Conservation (phyloP, 192 early-diverging fungal species). For the Pilobolus umbonatus region DNA sequence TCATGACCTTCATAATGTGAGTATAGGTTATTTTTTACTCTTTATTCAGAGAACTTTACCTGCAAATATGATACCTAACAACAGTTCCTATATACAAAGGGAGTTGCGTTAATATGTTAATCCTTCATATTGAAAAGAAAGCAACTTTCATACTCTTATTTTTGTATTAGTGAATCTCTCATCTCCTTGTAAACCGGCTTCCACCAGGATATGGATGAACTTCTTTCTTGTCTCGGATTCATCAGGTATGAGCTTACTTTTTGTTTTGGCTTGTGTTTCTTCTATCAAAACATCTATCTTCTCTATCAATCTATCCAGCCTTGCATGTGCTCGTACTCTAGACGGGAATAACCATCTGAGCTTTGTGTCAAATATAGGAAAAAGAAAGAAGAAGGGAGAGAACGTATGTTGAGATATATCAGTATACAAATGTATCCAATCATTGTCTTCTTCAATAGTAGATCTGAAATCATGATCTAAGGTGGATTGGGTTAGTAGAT, state of each 20-base stretch:
- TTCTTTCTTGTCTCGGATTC: too few species aligned
- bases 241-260: background rate
- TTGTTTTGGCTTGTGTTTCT: background rate
- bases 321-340: background rate
- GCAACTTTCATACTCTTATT: too few species aligned
- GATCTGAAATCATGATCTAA: conserved; percentile 48
- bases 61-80: too few species aligned
- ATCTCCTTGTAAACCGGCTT: conserved; percentile 21
- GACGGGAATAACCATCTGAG: background rate
- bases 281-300: conserved; percentile 13
- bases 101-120: too few species aligned
- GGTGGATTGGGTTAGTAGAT: background rate
- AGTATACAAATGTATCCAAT: conserved; percentile 40
- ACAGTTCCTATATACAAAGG: too few species aligned
- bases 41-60: too few species aligned
- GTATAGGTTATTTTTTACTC: too few species aligned
- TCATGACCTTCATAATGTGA: too few species aligned
- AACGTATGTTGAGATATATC: conserved; percentile 39
- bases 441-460: conserved; percentile 35
- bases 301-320: conserved; percentile 9
- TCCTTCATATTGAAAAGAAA: too few species aligned
- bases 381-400: conserved; percentile 45
- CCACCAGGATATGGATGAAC: conserved; percentile 28
- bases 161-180: too few species aligned
- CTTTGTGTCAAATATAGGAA: conserved; percentile 45